Percentiles rank a stretch among this genome's conserved stretches.
Evolutionary conservation across 129 eudicot species (phyloP).

Genomic region (Pseudognaphalium luteoalbum): DNA sequence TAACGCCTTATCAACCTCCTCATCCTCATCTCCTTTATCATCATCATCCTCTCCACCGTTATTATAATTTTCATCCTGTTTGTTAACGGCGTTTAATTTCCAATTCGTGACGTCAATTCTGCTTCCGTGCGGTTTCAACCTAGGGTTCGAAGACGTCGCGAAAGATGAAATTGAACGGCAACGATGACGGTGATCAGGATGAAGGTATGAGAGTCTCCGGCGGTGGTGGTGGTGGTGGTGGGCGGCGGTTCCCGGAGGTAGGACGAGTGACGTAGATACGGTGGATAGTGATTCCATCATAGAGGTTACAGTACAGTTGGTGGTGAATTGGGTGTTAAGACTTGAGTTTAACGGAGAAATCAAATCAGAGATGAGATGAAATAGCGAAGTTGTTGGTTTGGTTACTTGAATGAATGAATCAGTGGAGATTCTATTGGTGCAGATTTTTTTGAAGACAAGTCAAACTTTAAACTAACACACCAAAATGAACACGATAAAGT

Average conservation of each 20-base stretch:
- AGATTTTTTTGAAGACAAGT: no score
- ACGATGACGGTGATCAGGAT: conserved; percentile 24
- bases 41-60: conserved; percentile 12
- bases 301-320: neutral
- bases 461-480: no score
- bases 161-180: conserved; percentile 8
- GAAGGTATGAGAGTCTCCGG: conserved; percentile 37
- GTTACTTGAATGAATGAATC: no score
- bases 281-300: conserved; percentile 78
- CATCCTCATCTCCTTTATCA: conserved; percentile 43
- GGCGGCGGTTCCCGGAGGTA: conserved; percentile 39
- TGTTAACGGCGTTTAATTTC: conserved; percentile 33
- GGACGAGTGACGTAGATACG: conserved; percentile 70
- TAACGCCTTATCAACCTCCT: conserved; percentile 78
- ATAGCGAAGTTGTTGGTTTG: no score
- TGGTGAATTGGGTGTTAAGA: neutral
- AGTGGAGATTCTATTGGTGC: no score
- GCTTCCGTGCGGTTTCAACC: conserved; percentile 19
- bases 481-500: no score
- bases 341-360: no score
- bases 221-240: conserved; percentile 64
- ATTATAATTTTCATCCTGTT: conserved; percentile 27
- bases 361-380: neutral
- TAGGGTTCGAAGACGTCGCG: conserved; percentile 20
- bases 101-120: conserved; percentile 20